A percentile compares a stretch with the other conserved stretches of the same genome.
Conservation (phyloP, 805 yeast species). For the Candida saitoana region DNA sequence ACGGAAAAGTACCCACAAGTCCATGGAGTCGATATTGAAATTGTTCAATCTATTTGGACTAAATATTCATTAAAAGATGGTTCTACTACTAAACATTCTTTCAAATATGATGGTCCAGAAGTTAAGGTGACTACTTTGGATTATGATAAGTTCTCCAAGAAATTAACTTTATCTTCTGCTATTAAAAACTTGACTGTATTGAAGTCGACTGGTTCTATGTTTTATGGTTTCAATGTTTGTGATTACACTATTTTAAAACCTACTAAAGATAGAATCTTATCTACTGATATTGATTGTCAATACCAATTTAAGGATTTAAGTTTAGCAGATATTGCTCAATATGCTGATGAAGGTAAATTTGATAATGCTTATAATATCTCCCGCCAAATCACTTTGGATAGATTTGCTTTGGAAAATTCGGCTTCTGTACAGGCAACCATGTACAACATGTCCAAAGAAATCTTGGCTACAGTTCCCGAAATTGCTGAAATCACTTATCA, state of each 20-base stretch:
- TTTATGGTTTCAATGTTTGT: constrained; percentile 80
- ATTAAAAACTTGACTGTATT: constrained; percentile 77
- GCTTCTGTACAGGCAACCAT: constrained; percentile 96
- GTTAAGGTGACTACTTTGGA: constrained; percentile 57
- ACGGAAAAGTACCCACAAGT: constrained; percentile 73
- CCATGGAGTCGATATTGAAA: constrained; percentile 61
- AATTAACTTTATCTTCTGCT: constrained; percentile 59
- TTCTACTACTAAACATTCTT: constrained; percentile 75
- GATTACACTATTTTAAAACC: constrained; percentile 87
- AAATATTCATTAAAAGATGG: constrained; percentile 67
- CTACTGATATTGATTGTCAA: constrained; percentile 75
- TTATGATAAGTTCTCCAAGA: constrained; percentile 47
- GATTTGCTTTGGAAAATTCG: constrained; percentile 81
- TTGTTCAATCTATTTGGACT: constrained; percentile 76
- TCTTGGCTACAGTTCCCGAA: constrained; percentile 53
- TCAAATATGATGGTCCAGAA: constrained; percentile 81
- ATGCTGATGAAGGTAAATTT: constrained; percentile 60
- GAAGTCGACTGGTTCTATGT: constrained; percentile 90
- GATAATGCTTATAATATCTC: constrained; percentile 63
- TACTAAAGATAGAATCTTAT: constrained; percentile 77
- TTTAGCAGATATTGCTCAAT: constrained; percentile 44
- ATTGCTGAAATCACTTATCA: constrained; percentile 65
- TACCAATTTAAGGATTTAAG: constrained; percentile 60
- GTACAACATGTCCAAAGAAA: constrained; percentile 83
- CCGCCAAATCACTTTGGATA: constrained; percentile 63